Evolutionary conservation across 1,139 yeast genomes (phyloP).

Genomic region (Hansenula anomala): DNA sequence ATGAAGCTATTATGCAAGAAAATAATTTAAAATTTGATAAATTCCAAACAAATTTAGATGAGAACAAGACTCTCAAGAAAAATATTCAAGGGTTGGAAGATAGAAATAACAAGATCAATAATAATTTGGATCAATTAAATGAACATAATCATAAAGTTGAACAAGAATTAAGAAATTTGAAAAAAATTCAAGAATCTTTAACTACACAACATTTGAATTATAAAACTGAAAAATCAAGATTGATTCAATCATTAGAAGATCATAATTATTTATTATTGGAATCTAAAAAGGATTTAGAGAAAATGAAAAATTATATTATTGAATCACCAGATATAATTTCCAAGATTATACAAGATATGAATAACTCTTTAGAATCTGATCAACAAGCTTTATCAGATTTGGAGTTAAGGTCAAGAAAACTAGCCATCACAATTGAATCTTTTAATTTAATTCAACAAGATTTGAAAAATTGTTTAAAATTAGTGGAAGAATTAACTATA

Average conservation of each 20-base stretch:
- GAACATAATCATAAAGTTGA: slow-evolving; percentile 58
- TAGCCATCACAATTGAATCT: slow-evolving; percentile 55
- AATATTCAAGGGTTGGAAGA: slow-evolving; percentile 39
- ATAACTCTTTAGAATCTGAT: slow-evolving; percentile 40
- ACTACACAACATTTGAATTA: slow-evolving; percentile 65
- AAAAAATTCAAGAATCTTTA: slow-evolving; percentile 57
- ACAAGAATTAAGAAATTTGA: slow-evolving; percentile 56
- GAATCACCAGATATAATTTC: slow-evolving; percentile 58
- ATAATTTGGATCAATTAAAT: slow-evolving; percentile 42
- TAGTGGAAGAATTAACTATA: slow-evolving; percentile 52
- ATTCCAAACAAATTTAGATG: slow-evolving; percentile 31
- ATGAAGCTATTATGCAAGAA: slow-evolving; percentile 53
- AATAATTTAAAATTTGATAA: slow-evolving; percentile 48
- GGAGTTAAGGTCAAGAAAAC: slow-evolving; percentile 46
- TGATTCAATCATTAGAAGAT: slow-evolving; percentile 43
- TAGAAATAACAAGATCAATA: slow-evolving; percentile 25
- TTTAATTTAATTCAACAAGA: slow-evolving; percentile 54
- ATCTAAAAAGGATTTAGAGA: slow-evolving; percentile 53
- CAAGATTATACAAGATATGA: slow-evolving; percentile 52
- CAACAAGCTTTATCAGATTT: slow-evolving; percentile 35
- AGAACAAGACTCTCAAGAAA: slow-evolving; percentile 37
- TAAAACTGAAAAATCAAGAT: slow-evolving; percentile 53
- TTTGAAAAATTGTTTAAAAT: slow-evolving; percentile 42
- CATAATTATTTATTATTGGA: slow-evolving; percentile 39
- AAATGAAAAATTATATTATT: slow-evolving; percentile 53